A percentile compares a stretch with the other conserved stretches of the same genome.
phyloP scores from a whole-genome alignment of 352 stramenopile species.

The Globisporangium ultimum region DNA sequence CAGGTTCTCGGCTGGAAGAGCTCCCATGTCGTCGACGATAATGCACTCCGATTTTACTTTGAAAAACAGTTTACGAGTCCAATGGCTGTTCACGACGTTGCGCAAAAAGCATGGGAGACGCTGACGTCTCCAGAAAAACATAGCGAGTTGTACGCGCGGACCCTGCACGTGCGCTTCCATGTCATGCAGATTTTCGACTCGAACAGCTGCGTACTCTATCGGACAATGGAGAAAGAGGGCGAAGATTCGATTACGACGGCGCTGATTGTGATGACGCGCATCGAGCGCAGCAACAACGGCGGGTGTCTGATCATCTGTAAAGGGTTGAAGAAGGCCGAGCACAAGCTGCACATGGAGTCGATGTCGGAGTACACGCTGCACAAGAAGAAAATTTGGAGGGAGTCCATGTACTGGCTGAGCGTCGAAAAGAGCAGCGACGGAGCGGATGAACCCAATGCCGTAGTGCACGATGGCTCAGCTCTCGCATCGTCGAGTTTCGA shows the following conservation, averaged over 20 bases:
- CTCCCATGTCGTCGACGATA: constrained; percentile 42
- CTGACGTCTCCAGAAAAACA: constrained; percentile 39
- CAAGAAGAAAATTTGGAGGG: constrained; percentile 52
- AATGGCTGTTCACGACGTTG: constrained; percentile 22
- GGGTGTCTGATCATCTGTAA: constrained; percentile 54
- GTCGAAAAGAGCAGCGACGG: constrained; percentile 23
- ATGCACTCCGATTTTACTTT: constrained; percentile 54
- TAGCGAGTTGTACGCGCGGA: constrained; percentile 47
- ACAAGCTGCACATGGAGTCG: constrained; percentile 45
- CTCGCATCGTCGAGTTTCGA: constrained; percentile 7
- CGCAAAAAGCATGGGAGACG: constrained; percentile 37
- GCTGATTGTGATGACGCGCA: constrained; percentile 54
- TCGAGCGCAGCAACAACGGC: constrained; percentile 28
- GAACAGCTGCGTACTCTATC: constrained; percentile 50
- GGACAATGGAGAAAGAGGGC: constrained; percentile 56
- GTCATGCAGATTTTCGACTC: constrained; percentile 54
- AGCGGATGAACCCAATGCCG: constrained; percentile 7
- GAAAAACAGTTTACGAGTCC: constrained; percentile 38
- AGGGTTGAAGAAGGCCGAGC: constrained; percentile 42
- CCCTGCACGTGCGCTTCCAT: constrained; percentile 51
- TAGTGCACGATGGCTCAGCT: constrained; percentile 16
- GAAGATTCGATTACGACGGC: constrained; percentile 56
- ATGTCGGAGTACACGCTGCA: constrained; percentile 37
- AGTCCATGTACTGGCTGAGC: constrained; percentile 62
- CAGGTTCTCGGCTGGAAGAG: constrained; percentile 50